Conservation (phyloP, 1,284 basidiomycete species). For the Tranzscheliella williamsii region DNA sequence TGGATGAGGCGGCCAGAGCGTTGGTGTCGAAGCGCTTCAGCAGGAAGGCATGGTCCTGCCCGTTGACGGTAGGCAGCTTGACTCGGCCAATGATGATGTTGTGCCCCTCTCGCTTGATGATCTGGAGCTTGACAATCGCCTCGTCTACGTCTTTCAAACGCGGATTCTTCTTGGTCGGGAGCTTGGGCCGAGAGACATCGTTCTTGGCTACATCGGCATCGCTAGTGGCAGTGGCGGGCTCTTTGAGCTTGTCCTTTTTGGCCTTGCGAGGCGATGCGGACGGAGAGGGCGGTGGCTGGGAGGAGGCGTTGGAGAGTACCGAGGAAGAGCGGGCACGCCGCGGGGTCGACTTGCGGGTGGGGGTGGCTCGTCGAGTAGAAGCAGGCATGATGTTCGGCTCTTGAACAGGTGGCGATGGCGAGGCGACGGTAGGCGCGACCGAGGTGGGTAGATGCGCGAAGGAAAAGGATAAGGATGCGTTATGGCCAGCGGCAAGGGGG, state of each 20-base stretch:
- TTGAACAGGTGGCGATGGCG: too few relatives aligned
- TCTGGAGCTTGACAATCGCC: slow-evolving; percentile 75
- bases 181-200: slow-evolving; percentile 32
- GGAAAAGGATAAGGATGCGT: too few relatives aligned
- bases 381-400: slow-evolving; percentile 29
- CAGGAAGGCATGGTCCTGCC: slow-evolving; percentile 77
- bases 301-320: slow-evolving; percentile 50
- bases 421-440: too few relatives aligned
- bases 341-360: slow-evolving; percentile 48
- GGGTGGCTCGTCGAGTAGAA: slow-evolving; percentile 30
- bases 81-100: slow-evolving; percentile 87
- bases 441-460: too few relatives aligned
- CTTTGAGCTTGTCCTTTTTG: slow-evolving; percentile 28
- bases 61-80: slow-evolving; percentile 78
- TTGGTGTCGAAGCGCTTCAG: slow-evolving; percentile 93
- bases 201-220: slow-evolving; percentile 20
- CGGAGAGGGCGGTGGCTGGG: slow-evolving; percentile 25
- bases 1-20: slow-evolving; percentile 91
- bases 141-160: slow-evolving; percentile 45
- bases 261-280: slow-evolving; percentile 33
- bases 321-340: slow-evolving; percentile 53
- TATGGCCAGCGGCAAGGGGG: too few relatives aligned
- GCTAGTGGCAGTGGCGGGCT: slow-evolving; percentile 11
- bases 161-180: slow-evolving; percentile 53
- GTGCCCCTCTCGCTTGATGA: slow-evolving; percentile 76